Evolutionary conservation across 139 green algal genomes (phyloP).

Genomic region (Coccomyxa sp.): DNA sequence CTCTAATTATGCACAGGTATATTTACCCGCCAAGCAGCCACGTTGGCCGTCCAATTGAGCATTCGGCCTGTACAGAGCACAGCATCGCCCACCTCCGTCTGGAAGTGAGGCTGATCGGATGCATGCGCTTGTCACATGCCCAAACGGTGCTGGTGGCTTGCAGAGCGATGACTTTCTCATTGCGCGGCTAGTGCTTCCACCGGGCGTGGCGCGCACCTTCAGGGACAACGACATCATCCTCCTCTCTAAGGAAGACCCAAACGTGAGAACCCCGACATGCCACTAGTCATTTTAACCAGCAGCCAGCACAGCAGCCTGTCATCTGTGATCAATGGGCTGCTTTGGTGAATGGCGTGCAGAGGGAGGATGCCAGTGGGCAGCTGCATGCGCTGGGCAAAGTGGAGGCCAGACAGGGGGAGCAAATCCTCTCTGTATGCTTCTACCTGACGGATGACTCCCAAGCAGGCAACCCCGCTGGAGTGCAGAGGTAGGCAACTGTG

Average conservation of each 20-base stretch:
- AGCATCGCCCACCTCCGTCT: too few species aligned
- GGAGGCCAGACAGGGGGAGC: not conserved
- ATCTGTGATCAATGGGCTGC: not conserved
- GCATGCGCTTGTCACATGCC: not conserved
- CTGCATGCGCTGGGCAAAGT: slow-evolving; percentile 15
- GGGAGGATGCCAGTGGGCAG: slow-evolving; percentile 1
- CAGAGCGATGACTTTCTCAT: slow-evolving; percentile 57
- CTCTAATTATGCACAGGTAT: not conserved
- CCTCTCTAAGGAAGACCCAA: slow-evolving; percentile 71
- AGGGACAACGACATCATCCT: slow-evolving; percentile 82
- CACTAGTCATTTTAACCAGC: too few species aligned
- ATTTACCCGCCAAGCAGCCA: not conserved
- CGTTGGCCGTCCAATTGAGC: not conserved
- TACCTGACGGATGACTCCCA: slow-evolving; percentile 46
- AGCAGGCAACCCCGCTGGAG: slow-evolving; percentile 34
- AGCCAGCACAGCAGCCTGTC: too few species aligned
- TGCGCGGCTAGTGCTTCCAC: slow-evolving; percentile 28
- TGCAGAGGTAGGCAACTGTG: slow-evolving; percentile 17
- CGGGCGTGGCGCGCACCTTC: slow-evolving; percentile 25
- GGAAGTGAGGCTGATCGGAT: not conserved
- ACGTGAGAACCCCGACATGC: slow-evolving; percentile 10
- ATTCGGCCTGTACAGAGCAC: not conserved
- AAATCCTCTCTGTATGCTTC: slow-evolving; percentile 30
- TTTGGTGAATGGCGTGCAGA: not conserved
- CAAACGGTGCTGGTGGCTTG: not conserved